Evolutionary conservation across 495 filamentous ascomycete species (phyloP), one percentile per base, ranked within the genome.

Genomic region (Penicillium samsonianum): DNA sequence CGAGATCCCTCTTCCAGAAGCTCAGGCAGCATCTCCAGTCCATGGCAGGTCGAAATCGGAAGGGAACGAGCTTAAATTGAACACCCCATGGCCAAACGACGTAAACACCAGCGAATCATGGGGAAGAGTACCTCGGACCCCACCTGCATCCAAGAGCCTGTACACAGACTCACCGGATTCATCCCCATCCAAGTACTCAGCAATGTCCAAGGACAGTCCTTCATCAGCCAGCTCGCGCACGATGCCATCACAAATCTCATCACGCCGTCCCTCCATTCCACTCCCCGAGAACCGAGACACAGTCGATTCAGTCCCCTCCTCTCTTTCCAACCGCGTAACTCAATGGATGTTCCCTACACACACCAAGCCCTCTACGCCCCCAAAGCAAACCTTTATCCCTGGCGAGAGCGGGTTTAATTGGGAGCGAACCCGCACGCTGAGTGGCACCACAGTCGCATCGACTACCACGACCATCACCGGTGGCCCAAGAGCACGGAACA

Each of bases 401-500:
- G 58, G 62, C 19, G 68, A 67, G 20, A 58, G 61, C 23, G 61
- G 50, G 19, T 68, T 72, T 22, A 50, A 49, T 5, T 73, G 70
- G 60, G 69, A 70, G 35, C 70, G 71, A 57, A 65, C 69, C 37
- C 76, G 73, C 38, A 77, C 74, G 1, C 48, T 75, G 31, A 79
- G 76, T 48, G 74, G 74, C 16, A 74, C 73, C 11, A 78, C 76
- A 5, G 53, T 75, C 41, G 64, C 59, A 12, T 73, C 76, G 3
- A 62, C 62, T 11, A 56, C 65, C 5, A 72, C 67, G n/a, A 66
- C 58, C 50, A 53, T 66, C 26, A 65, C 64, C 16, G 59, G 61
- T 1, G 57, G 53, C 14, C 30, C 55, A 0, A 53, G 48, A 19
- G 26, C 43, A 17, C 61, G 68, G 42, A 46, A 58, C 51, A 67